Base-by-base conservation (phyloP, 495 filamentous ascomycete species). In the Penicillium atrosanguineum region DNA sequence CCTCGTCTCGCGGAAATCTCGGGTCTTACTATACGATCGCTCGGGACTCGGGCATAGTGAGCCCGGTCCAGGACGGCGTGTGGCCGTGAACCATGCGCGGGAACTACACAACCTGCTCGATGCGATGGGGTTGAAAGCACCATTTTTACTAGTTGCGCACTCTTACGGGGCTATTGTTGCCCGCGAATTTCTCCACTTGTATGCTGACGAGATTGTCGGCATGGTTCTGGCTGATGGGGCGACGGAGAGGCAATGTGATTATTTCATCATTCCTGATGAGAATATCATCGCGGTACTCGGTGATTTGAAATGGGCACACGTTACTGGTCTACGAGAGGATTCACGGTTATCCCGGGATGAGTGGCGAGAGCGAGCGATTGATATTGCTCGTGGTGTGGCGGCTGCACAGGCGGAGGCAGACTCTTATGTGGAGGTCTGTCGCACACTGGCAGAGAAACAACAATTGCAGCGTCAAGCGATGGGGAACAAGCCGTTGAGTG, bases 111-210 rank as follows among this genome's bases (percentile, higher is more conserved):
- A 31, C 12, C 61, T 78, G 20, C 65, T 75, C 4, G 3, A 46
- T 28, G 46, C 29, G 18, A 57, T 46, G 19, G 25, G 47, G 14
- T 51, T 61, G 3, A 40, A 6, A 2, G 66, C 60, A 1, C 79
- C 76, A 3, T 67, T 76, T 38, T 28, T 80, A 7, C 64, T 83
- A 2, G 68, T 77, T 7, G 78, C 65, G 11, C 79, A 83, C 56
- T 80, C 76, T 21, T 83, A 79, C 42, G 79, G 79, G 12, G 79
- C 71, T 5, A 72, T 78, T 36, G 64, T 83, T 40, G 76, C 75
- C 18, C 70, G 79, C 9, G 70, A 74, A 46, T 80, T 73, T 50
- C 55, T 80, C 16, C 69, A 78, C 34, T 34, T 70, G 0, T 60
- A 69, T 25, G 51, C 55, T 3, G 50, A 55, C 15, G 54, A 65